A percentile compares a stretch with the other conserved stretches of the same genome.
Evolutionary conservation across 2,329 filamentous ascomycete genomes (phyloP).

Genomic region (Cladosporium sphaerospermum): DNA sequence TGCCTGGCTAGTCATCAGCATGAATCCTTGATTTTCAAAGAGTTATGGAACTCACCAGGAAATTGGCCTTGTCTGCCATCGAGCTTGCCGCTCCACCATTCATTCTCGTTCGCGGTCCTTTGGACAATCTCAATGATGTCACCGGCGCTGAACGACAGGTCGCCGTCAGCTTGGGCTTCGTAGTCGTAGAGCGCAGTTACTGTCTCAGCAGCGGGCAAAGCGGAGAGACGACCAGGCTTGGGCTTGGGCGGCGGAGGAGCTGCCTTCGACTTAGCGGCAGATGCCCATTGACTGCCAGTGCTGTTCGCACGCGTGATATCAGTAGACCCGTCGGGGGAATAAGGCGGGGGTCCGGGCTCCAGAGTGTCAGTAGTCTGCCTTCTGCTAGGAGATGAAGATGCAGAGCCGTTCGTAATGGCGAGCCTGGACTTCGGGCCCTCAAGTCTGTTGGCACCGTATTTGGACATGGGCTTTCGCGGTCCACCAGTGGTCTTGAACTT

Average conservation of each 20-base stretch:
- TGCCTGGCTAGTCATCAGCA: constrained; percentile 29
- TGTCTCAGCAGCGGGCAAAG: constrained; percentile 58
- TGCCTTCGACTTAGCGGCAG: constrained; percentile 42
- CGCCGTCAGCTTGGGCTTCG: constrained; percentile 88
- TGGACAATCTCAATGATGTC: constrained; percentile 84
- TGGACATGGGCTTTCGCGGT: constrained; percentile 40
- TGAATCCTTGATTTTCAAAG: background rate
- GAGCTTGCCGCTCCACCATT: constrained; percentile 90
- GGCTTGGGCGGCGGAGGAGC: constrained; percentile 47
- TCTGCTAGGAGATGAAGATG: constrained; percentile 21
- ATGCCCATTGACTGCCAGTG: constrained; percentile 35
- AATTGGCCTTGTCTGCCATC: constrained; percentile 83
- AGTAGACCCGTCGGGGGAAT: constrained; percentile 16
- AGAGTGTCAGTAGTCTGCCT: constrained; percentile 21
- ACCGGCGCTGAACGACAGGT: constrained; percentile 81
- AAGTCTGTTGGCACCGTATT: constrained; percentile 41
- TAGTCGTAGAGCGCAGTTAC: constrained; percentile 94
- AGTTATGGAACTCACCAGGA: constrained; percentile 60
- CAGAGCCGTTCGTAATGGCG: constrained; percentile 30
- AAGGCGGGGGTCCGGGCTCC: constrained; percentile 24
- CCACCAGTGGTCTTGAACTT: constrained; percentile 87
- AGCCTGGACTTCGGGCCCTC: constrained; percentile 16
- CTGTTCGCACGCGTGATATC: constrained; percentile 28
- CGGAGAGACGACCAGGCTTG: constrained; percentile 63
- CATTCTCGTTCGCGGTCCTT: constrained; percentile 73